These are phyloP conservation scores for Colletotrichum sp. DNA, from an alignment of 2,329 filamentous ascomycete species.

Conservation along the genomic window DNA sequence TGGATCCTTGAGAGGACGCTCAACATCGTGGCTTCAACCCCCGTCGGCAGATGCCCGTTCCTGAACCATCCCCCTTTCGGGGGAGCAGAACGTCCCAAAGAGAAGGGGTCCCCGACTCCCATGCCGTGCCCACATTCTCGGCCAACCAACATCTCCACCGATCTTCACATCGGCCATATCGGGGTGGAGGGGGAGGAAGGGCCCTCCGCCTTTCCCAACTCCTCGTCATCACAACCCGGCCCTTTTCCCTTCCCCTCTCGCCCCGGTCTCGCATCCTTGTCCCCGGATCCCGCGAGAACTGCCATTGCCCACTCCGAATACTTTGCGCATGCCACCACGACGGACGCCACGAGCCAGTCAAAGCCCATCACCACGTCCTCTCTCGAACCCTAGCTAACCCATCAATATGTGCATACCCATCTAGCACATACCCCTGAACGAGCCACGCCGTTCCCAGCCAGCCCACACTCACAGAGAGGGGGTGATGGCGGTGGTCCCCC, in stretches of 20 bases:
- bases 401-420: background rate
- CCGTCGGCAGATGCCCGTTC: conserved; percentile 12
- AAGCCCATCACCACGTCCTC: background rate
- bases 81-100: background rate
- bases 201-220: background rate
- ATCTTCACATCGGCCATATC: conserved; percentile 2
- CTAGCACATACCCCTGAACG: background rate
- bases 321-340: background rate
- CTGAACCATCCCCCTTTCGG: conserved; percentile 2
- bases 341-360: background rate
- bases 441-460: background rate
- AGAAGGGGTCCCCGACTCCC: background rate
- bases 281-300: background rate
- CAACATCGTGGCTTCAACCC: background rate
- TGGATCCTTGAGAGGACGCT: background rate
- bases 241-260: background rate
- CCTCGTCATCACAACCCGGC: background rate
- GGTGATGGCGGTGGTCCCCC: background rate
- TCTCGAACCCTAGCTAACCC: background rate
- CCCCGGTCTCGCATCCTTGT: background rate
- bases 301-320: background rate
- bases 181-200: background rate
- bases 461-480: no score
- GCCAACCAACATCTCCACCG: conserved; percentile 7
- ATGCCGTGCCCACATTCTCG: background rate